These are phyloP conservation scores for Aspergillus phoenicis DNA, from an alignment of 2,329 filamentous ascomycete genomes.

Conservation along the genomic window DNA sequence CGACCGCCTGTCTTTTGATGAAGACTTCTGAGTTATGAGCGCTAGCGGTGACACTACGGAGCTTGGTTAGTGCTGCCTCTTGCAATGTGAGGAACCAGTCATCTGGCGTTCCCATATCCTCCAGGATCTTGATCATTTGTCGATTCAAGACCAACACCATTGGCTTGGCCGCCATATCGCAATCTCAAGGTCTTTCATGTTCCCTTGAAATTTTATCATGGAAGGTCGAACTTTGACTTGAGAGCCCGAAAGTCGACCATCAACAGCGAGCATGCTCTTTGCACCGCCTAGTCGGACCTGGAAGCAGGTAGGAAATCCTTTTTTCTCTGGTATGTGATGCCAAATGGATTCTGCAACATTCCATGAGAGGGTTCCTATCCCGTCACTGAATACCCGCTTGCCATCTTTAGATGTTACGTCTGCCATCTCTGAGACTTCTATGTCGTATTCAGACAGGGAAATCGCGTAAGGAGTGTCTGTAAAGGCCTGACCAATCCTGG, in stretches of 20 bases:
- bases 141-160: conserved; percentile 73
- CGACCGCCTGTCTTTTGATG: conserved; percentile 64
- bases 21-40: conserved; percentile 67
- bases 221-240: conserved; percentile 66
- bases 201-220: conserved; percentile 82
- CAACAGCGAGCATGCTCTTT: conserved; percentile 78
- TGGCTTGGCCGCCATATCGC: conserved; percentile 65
- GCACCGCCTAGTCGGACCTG: conserved; percentile 74
- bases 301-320: conserved; percentile 62
- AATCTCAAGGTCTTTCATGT: conserved; percentile 24
- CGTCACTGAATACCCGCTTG: conserved; percentile 72
- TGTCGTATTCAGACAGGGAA: conserved; percentile 38
- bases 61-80: conserved; percentile 59
- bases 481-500: conserved; percentile 66
- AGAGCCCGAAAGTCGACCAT: conserved; percentile 61
- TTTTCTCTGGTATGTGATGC: conserved; percentile 52
- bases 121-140: conserved; percentile 81
- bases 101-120: conserved; percentile 68
- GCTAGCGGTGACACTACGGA: conserved; percentile 62
- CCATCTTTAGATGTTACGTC: conserved; percentile 38
- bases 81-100: conserved; percentile 68
- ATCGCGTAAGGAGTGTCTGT: conserved; percentile 72
- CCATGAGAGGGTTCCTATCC: conserved; percentile 71
- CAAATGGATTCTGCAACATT: conserved; percentile 62
- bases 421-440: conserved; percentile 24